phyloP scores from a whole-genome alignment of 208 protist genomes.

The Acanthamoeba rhysodes region DNA sequence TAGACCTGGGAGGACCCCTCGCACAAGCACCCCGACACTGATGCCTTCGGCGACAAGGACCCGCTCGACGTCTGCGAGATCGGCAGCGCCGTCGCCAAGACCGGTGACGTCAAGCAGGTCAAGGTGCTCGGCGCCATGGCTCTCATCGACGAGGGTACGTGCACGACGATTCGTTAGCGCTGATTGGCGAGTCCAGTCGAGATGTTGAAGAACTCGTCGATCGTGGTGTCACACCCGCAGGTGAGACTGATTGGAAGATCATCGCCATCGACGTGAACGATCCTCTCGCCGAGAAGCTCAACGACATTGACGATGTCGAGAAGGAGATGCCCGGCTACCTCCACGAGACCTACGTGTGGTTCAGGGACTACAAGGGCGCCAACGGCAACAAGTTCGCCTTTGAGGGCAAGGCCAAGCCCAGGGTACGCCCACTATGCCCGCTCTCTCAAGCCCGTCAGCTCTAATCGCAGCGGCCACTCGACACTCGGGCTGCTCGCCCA shows the following conservation, averaged over 20 bases:
- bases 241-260: slow-evolving; percentile 92
- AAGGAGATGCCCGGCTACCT: slow-evolving; percentile 85
- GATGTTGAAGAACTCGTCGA: background rate
- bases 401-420: slow-evolving; percentile 87
- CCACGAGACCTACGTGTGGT: slow-evolving; percentile 88
- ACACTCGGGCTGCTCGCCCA: background rate
- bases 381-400: slow-evolving; percentile 90
- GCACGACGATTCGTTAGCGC: background rate
- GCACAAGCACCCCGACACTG: slow-evolving; percentile 83
- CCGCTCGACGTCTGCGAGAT: slow-evolving; percentile 90
- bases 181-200: too few relatives aligned
- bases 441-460: background rate
- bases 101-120: slow-evolving; percentile 82
- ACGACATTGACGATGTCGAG: slow-evolving; percentile 90
- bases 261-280: slow-evolving; percentile 89
- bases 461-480: too few relatives aligned
- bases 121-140: slow-evolving; percentile 88
- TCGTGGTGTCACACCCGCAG: slow-evolving; percentile 34
- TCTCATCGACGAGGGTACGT: slow-evolving; percentile 89
- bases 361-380: slow-evolving; percentile 91
- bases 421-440: background rate
- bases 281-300: slow-evolving; percentile 86
- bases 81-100: slow-evolving; percentile 67
- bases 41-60: slow-evolving; percentile 89
- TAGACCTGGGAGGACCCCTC: slow-evolving; percentile 90